Percentiles rank a stretch among this genome's conserved stretches.
Evolutionary conservation across 2,329 filamentous ascomycete genomes (phyloP).

Genomic region (Ascochyta clinopodiicola): DNA sequence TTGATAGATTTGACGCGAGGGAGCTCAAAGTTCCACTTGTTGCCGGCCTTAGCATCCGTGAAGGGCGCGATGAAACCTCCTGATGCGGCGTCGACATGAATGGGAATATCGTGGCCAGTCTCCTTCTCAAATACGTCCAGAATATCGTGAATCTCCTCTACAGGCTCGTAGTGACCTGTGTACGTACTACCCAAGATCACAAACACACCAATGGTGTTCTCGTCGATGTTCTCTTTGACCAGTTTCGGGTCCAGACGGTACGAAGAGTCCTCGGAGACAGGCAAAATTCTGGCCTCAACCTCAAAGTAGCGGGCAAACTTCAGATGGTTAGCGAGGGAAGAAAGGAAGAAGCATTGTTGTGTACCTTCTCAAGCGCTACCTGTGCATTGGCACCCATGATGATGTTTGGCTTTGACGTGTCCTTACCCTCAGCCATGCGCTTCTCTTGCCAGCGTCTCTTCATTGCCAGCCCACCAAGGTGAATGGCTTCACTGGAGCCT

Average conservation of each 20-base stretch:
- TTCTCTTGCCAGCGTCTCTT: slow-evolving; percentile 71
- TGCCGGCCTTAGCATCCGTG: slow-evolving; percentile 61
- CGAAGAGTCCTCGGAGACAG: slow-evolving; percentile 66
- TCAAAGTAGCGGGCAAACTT: slow-evolving; percentile 74
- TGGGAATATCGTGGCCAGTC: slow-evolving; percentile 70
- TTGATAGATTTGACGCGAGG: slow-evolving; percentile 72
- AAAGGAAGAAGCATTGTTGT: background rate
- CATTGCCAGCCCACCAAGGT: slow-evolving; percentile 74
- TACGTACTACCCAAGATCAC: slow-evolving; percentile 76
- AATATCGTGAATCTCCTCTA: slow-evolving; percentile 70
- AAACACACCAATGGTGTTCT: slow-evolving; percentile 79
- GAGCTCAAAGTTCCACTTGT: slow-evolving; percentile 69
- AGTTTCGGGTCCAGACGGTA: slow-evolving; percentile 69
- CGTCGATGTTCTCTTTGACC: slow-evolving; percentile 72
- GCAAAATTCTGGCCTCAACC: slow-evolving; percentile 70
- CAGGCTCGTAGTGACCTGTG: slow-evolving; percentile 75
- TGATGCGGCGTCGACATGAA: slow-evolving; percentile 68
- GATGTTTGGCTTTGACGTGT: slow-evolving; percentile 71
- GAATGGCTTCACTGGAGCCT: slow-evolving; percentile 74
- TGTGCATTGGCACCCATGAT: slow-evolving; percentile 78
- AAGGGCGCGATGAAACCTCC: slow-evolving; percentile 70
- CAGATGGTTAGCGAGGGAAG: background rate
- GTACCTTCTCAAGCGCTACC: slow-evolving; percentile 71
- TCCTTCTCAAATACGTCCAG: slow-evolving; percentile 68
- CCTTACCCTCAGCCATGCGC: slow-evolving; percentile 65